These are phyloP conservation scores for Colletotrichum sojae DNA, from an alignment of 2,329 filamentous ascomycete genomes.

Conservation along the genomic window DNA sequence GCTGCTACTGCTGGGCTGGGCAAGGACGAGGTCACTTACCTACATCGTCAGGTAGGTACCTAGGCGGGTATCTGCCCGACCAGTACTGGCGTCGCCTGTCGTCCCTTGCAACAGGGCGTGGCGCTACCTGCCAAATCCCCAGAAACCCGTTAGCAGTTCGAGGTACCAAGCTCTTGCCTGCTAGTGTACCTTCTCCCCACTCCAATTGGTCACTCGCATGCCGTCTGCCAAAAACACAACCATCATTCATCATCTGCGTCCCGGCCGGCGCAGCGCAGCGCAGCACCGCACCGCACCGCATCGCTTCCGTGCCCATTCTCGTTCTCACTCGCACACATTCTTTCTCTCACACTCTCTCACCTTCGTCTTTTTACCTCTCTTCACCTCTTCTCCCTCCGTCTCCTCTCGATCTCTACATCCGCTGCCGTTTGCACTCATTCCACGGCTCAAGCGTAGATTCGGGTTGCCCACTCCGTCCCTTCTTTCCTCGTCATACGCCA, in stretches of 20 bases:
- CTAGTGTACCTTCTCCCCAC: slow-evolving; percentile 12
- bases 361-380: neutral
- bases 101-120: slow-evolving; percentile 27
- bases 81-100: neutral
- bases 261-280: slow-evolving; percentile 10
- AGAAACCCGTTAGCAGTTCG: neutral
- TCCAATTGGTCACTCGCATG: neutral
- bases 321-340: slow-evolving; percentile 7
- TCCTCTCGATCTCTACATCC: slow-evolving; percentile 6
- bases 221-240: slow-evolving; percentile 26
- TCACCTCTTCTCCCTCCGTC: slow-evolving; percentile 19
- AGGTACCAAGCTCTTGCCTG: slow-evolving; percentile 31
- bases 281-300: neutral
- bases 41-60: neutral
- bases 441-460: slow-evolving; percentile 32
- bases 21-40: neutral
- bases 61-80: neutral
- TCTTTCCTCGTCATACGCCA: slow-evolving; percentile 25
- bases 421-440: slow-evolving; percentile 37
- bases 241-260: slow-evolving; percentile 35
- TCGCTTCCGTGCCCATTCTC: slow-evolving; percentile 6
- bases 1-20: neutral
- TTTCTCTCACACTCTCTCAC: slow-evolving; percentile 8
- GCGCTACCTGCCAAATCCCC: slow-evolving; percentile 9
- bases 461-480: slow-evolving; percentile 15